Evolutionary conservation across 768 basidiomycete species (phyloP), one percentile per base, ranked within the genome.

Genomic region (Hypholoma sublateritium): DNA sequence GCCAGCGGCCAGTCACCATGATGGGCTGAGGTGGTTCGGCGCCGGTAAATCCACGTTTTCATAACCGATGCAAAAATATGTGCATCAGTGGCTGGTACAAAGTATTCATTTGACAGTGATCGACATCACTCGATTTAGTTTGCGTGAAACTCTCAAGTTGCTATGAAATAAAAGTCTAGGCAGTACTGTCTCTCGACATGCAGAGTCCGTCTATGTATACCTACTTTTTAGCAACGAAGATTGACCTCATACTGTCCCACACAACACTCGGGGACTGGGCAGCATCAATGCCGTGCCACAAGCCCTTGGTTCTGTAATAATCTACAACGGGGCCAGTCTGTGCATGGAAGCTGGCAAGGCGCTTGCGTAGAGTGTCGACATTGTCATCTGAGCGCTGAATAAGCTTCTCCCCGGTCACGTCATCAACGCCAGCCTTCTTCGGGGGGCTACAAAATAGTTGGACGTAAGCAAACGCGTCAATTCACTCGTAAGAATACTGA

Each of bases 371-470:
- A 12, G 95, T 93, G 72, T 97, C 93, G 59, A 94, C 92, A 62
- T 98, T 99, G 77, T 99, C 97, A 72, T 99, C 97, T 8, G 95
- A 94, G 60, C 97, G 90, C 72, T 98, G 96, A 67, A 96, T 88
- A 62, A 99, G 85, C 36, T 94, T 92, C 74, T 99, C 96, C 56
- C 97, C 97, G 3, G 95, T 91, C 35, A 91, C 78, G 72, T 99
- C 97, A 74, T 99, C 97, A 17, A 81, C 80, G 80, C 93, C 89
- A n/a, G 86, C 66, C 75, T 97, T 98, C 82, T 98, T 98, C 28
- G 97, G 97, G 5, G 97, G 97, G 76, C 95, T 99, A 69, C 5
- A 32, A 32, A 32, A 58, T 62, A 36, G 34, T 37, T 5, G 49
- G 55, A 48, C 8, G 50, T 59, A 24, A 58, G 45, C 46, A 50